Base-by-base conservation (phyloP, 305 asterid genomes). In the Solanum hybrid region DNA sequence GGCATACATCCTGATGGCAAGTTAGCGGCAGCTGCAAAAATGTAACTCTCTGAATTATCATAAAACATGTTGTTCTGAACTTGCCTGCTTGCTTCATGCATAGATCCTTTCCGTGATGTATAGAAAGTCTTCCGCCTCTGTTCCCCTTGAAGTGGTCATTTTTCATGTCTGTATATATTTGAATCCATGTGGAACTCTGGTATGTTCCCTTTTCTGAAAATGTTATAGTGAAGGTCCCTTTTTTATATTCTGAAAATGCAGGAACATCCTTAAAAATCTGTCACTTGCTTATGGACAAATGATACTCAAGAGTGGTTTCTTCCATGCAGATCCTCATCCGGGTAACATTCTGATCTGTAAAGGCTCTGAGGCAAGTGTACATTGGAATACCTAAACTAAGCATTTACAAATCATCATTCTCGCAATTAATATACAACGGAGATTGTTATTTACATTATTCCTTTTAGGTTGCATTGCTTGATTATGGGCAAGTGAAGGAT, bases 401-500 rank as follows among this genome's bases (percentile, higher is more conserved):
- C 27, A 60, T 60, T 77, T 88, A 29, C 66, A 29, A 27, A 72
- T 42, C 73, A 87, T 45, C 22, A 2, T 69, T 72, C 90, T 75
- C 29, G 5, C 31, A 0, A 32, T 51, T 19, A 19, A 56, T 56
- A 32, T 51, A 85, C 42, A 56, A 6, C 0, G 37, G 40, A 31
- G 87, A 85, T 56, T 56, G 42, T 85, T 51, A 85, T 85, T 84
- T 85, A 78, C 90, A 86, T 86, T 73, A 71, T 66, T 51, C 31
- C 88, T n/a, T 72, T 71, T 64, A 98, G 99, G 99, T 96, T 90
- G 98, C 99, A 7, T 93, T 98, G 94, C 98, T 98, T 87, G 99
- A 98, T 92, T 98, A 96, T 14, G 99, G 99, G 90, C 99, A 98
- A 98, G 99, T 98, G 94, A 98, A 98, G 97, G 98, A 96, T 92